A percentile compares a stretch with the other conserved stretches of the same genome.
Evolutionary conservation across 805 yeast species (phyloP).

Genomic region (Ogataea saltuana): DNA sequence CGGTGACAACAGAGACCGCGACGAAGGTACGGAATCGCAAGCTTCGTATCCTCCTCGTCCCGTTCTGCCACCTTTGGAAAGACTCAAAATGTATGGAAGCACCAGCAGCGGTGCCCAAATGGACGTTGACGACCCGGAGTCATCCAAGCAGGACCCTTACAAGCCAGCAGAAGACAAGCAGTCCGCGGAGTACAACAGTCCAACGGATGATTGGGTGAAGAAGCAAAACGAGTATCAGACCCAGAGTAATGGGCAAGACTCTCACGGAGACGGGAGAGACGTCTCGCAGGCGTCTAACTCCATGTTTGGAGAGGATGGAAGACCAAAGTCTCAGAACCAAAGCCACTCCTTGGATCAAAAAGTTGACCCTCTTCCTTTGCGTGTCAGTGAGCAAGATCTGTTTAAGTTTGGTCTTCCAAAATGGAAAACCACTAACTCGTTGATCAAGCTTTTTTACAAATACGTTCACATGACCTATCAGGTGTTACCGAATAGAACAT

Average conservation of each 20-base stretch:
- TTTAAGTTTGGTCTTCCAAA: conserved; percentile 39
- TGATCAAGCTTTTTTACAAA: conserved; percentile 42
- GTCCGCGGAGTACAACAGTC: conserved; percentile 4
- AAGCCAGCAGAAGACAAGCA: neutral
- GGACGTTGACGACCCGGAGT: conserved; percentile 3
- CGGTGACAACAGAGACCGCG: neutral
- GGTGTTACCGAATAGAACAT: conserved; percentile 38
- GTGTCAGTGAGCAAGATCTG: conserved; percentile 34
- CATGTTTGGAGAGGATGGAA: too few relatives aligned
- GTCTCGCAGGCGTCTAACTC: neutral
- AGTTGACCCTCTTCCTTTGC: conserved; percentile 1
- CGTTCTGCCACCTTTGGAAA: conserved; percentile 15
- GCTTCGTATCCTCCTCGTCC: conserved; percentile 1
- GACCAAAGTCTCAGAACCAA: too few relatives aligned
- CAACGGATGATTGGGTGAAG: conserved; percentile 30
- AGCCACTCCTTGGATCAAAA: neutral
- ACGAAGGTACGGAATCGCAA: neutral
- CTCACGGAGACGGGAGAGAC: neutral
- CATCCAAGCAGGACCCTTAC: neutral
- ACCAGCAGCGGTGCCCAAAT: conserved; percentile 1
- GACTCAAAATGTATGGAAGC: neutral
- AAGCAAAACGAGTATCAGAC: conserved; percentile 20
- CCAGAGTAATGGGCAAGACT: too few relatives aligned
- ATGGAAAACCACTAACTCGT: conserved; percentile 33
- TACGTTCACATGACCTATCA: conserved; percentile 42